A percentile compares a stretch with the other conserved stretches of the same genome.
Conservation (phyloP, 306 rosid species). For the Casuarina cunninghamiana region DNA sequence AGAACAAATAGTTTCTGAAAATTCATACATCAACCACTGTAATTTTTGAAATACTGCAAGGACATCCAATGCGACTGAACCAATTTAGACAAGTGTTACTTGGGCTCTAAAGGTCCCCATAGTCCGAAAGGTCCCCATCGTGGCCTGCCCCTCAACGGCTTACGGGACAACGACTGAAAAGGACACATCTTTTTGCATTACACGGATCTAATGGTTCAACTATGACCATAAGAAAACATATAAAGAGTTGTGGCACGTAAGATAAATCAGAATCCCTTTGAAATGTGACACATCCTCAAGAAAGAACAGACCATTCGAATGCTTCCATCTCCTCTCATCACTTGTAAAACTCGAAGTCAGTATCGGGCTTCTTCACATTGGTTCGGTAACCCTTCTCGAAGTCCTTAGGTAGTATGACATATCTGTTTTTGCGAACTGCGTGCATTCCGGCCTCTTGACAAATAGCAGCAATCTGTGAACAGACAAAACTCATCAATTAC, state of each 20-base stretch:
- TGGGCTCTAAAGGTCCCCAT: too few relatives aligned
- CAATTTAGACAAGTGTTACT: neutral
- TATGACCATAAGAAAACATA: neutral
- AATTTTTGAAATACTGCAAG: neutral
- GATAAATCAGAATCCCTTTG: neutral
- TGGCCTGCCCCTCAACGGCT: neutral
- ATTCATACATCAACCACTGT: neutral
- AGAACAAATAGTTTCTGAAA: neutral
- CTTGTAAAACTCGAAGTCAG: constrained; percentile 98
- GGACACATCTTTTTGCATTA: neutral
- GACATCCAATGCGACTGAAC: neutral
- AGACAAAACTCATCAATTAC: constrained; percentile 8
- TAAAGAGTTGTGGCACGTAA: neutral
- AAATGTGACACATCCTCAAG: neutral
- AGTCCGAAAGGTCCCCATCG: neutral
- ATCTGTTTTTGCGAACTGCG: constrained; percentile 95
- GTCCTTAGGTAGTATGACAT: constrained; percentile 94
- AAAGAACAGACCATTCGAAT: neutral
- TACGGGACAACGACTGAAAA: neutral
- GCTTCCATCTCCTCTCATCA: constrained; percentile 39
- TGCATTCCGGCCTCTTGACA: constrained; percentile 99
- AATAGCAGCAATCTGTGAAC: constrained; percentile 78
- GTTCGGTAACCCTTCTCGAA: constrained; percentile 97
- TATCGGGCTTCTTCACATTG: constrained; percentile 98
- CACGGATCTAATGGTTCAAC: constrained; percentile 8